These are phyloP conservation scores for Tilletia horrida DNA, from an alignment of 1,284 basidiomycete species.

Conservation along the genomic window DNA sequence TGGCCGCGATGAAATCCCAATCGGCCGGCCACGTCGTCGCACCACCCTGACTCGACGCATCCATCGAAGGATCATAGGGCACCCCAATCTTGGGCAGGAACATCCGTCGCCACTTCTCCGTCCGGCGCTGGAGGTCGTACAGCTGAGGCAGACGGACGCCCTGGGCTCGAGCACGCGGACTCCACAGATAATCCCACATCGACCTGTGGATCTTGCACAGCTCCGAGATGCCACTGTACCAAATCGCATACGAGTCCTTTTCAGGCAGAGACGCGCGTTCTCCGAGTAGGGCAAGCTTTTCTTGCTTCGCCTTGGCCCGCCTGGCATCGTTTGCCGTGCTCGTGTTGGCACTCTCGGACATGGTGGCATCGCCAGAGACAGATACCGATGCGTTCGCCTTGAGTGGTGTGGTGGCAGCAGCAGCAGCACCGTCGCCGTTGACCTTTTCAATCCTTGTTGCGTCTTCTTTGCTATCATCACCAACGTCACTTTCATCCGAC, in stretches of 20 bases:
- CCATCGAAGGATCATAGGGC: conserved; percentile 56
- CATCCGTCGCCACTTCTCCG: conserved; percentile 71
- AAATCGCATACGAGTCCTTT: conserved; percentile 33
- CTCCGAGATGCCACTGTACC: conserved; percentile 66
- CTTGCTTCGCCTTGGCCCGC: neutral
- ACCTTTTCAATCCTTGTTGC: neutral
- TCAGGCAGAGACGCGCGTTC: conserved; percentile 13
- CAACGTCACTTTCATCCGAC: neutral
- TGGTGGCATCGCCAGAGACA: neutral
- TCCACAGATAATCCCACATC: conserved; percentile 74
- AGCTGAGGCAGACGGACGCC: conserved; percentile 71
- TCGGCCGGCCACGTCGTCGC: conserved; percentile 65
- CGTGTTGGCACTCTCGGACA: neutral
- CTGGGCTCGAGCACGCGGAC: conserved; percentile 68
- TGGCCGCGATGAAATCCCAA: conserved; percentile 84
- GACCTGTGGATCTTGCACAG: conserved; percentile 65
- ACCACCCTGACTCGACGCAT: neutral
- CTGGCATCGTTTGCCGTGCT: neutral
- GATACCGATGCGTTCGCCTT: neutral
- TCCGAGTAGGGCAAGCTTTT: conserved; percentile 8
- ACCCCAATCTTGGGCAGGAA: conserved; percentile 76
- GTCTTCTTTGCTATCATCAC: neutral
- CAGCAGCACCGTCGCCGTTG: no score
- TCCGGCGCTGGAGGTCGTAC: conserved; percentile 62
- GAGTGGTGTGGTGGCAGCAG: neutral